These are phyloP conservation scores for Xylariaceae sp. DNA, from an alignment of 2,329 filamentous ascomycete genomes.

Conservation along the genomic window DNA sequence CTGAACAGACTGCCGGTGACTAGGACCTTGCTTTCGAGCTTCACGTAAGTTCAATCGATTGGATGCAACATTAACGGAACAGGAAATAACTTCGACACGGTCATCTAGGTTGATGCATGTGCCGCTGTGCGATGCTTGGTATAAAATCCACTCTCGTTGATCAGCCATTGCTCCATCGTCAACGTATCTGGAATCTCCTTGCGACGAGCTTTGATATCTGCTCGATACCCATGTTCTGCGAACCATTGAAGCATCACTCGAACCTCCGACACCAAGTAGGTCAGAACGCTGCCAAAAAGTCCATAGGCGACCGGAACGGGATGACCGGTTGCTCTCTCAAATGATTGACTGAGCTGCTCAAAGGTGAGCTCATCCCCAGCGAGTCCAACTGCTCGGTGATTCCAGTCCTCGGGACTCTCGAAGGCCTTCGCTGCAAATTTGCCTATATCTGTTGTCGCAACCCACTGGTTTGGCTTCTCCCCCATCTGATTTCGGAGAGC, in stretches of 20 bases:
- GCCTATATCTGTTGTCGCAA: conserved; percentile 44
- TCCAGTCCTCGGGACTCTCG: conserved; percentile 35
- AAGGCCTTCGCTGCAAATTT: conserved; percentile 45
- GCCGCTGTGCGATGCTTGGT: neutral
- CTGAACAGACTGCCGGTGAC: too few relatives aligned
- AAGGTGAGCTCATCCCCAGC: conserved; percentile 45
- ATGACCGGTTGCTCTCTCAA: conserved; percentile 29
- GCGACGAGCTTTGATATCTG: conserved; percentile 29
- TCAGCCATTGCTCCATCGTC: conserved; percentile 34
- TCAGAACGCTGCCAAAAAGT: conserved; percentile 32
- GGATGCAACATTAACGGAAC: too few relatives aligned
- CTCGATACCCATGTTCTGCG: conserved; percentile 33
- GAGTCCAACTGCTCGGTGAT: conserved; percentile 37
- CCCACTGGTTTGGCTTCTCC: conserved; percentile 38
- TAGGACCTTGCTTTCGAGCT: too few relatives aligned
- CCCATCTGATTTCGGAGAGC: conserved; percentile 32
- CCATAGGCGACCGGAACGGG: conserved; percentile 28
- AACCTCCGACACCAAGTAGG: conserved; percentile 30
- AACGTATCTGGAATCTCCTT: conserved; percentile 32
- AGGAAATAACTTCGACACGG: too few relatives aligned
- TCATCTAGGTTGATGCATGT: too few relatives aligned
- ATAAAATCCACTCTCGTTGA: conserved; percentile 29
- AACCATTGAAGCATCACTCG: conserved; percentile 37
- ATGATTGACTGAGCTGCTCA: conserved; percentile 27
- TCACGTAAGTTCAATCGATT: too few relatives aligned